Evolutionary conservation across 306 rosid genomes (phyloP), one percentile per base, ranked within the genome.

Genomic region (Psophocarpus tetragonolobus): DNA sequence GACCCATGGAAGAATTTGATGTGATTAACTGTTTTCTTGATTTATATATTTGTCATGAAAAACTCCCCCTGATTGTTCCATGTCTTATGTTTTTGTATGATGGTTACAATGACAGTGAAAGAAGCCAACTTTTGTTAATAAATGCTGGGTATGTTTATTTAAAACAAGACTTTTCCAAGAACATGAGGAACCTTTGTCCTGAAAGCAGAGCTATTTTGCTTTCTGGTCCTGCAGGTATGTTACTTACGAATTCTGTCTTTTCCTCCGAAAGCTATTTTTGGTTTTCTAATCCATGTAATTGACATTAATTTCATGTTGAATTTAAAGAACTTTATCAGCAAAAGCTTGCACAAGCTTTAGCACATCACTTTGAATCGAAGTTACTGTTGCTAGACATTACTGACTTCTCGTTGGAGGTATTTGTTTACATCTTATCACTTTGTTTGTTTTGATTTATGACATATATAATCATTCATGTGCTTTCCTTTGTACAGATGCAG

Each of bases 191-290:
- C 77, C 98, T 95, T 70, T 84, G 93, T 53, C 97, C 91, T 3
- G 97, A 93, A 21, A 95, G 97, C 80, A 81, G 90, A 73, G 87
- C 92, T 62, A 95, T 92, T 80, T 81, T 95, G 91, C 97, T 95
- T 2, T 89, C 91, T 23, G 98, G 98, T 82, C 97, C 93, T 14
- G 80, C 91, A 33, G 97, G 98, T 95, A 85, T 24, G 73, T 18
- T 51, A 20, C 70, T 48, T 54, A 27, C 24, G 58, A 72, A 13
- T 68, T 51, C 44, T 35, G 38, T 61, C 30, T 47, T 41, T 39
- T 38, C 51, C 68, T 73, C 23, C 35, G 20, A 13, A 45, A 15
- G 0, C 2, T 32, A 29, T 33, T 29, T 29, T 27, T 17, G 30
- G n/a, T 35, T 79, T 61, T 8, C 71, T 36, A 38, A 23, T 75